These are phyloP conservation scores for Barbatosphaeria neglecta DNA, from an alignment of 495 filamentous ascomycete species.

Conservation along the genomic window DNA sequence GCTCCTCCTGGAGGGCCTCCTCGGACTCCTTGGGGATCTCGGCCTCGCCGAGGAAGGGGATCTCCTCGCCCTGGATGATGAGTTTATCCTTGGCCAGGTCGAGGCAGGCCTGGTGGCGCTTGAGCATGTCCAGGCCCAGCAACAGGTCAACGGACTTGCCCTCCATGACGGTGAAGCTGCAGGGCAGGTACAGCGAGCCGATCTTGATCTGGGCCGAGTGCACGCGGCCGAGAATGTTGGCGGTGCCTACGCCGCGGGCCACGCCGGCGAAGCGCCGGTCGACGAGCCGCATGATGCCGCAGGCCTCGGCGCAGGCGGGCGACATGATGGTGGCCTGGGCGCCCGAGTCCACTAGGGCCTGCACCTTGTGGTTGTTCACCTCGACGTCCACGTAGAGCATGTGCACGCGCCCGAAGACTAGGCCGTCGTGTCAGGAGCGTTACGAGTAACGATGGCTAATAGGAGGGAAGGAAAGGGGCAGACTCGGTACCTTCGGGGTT, in stretches of 20 bases:
- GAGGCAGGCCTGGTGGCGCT: slow-evolving; percentile 83
- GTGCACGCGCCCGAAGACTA: slow-evolving; percentile 84
- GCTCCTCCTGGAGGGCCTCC: slow-evolving; percentile 63
- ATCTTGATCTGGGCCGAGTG: slow-evolving; percentile 91
- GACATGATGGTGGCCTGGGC: slow-evolving; percentile 99
- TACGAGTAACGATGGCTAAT: background rate
- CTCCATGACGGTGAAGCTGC: slow-evolving; percentile 99
- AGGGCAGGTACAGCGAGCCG: slow-evolving; percentile 74
- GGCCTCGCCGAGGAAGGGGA: slow-evolving; percentile 81
- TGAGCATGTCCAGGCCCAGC: slow-evolving; percentile 91
- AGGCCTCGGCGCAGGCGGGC: slow-evolving; percentile 75
- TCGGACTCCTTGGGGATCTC: slow-evolving; percentile 81
- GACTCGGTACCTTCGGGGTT: slow-evolving; percentile 74
- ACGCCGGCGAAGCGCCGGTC: slow-evolving; percentile 86
- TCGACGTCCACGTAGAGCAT: slow-evolving; percentile 96
- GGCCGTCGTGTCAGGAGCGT: slow-evolving; percentile 5
- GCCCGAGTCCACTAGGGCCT: slow-evolving; percentile 95
- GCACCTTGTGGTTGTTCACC: slow-evolving; percentile 83
- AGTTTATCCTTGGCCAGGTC: slow-evolving; percentile 72
- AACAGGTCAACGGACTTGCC: slow-evolving; percentile 95
- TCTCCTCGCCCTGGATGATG: slow-evolving; percentile 74
- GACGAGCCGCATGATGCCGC: slow-evolving; percentile 94
- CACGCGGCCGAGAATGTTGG: slow-evolving; percentile 86
- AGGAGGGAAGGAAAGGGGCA: background rate
- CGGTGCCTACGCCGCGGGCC: slow-evolving; percentile 86